These are phyloP conservation scores for Mycena citricolor DNA, from an alignment of 1,284 basidiomycete genomes.

Conservation along the genomic window DNA sequence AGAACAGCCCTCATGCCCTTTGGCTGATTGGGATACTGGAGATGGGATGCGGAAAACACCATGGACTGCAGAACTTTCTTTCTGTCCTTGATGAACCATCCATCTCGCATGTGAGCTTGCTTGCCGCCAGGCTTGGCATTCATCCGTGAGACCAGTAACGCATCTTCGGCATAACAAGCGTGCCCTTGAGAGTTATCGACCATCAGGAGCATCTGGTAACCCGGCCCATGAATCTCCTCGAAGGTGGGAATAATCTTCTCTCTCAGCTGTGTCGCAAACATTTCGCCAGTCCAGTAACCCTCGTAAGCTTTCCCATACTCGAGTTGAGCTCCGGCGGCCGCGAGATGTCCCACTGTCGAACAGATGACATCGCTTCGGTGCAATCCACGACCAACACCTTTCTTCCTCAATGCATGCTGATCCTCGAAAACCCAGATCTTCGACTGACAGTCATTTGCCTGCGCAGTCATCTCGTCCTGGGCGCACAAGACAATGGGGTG, in stretches of 20 bases:
- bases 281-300: conserved; percentile 43
- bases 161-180: conserved; percentile 37
- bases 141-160: conserved; percentile 34
- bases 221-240: conserved; percentile 32
- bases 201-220: conserved; percentile 35
- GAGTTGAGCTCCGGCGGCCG: conserved; percentile 32
- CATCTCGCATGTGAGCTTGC: conserved; percentile 33
- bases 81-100: conserved; percentile 32
- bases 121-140: conserved; percentile 37
- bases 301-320: conserved; percentile 46
- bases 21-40: conserved; percentile 27
- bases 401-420: conserved; percentile 36
- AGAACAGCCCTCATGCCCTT: conserved; percentile 39
- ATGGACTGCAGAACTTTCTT: conserved; percentile 32
- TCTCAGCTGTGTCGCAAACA: conserved; percentile 34
- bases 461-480: conserved; percentile 41
- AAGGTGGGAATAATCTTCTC: conserved; percentile 40
- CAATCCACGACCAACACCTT: conserved; percentile 35
- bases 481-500: conserved; percentile 30
- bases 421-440: conserved; percentile 35
- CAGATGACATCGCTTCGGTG: conserved; percentile 35
- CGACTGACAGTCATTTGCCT: conserved; percentile 34
- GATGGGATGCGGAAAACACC: conserved; percentile 33
- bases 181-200: conserved; percentile 45
- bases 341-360: conserved; percentile 32